These are phyloP conservation scores for Rugonectria rugulosa DNA, from an alignment of 2,329 filamentous ascomycete genomes.

Conservation along the genomic window DNA sequence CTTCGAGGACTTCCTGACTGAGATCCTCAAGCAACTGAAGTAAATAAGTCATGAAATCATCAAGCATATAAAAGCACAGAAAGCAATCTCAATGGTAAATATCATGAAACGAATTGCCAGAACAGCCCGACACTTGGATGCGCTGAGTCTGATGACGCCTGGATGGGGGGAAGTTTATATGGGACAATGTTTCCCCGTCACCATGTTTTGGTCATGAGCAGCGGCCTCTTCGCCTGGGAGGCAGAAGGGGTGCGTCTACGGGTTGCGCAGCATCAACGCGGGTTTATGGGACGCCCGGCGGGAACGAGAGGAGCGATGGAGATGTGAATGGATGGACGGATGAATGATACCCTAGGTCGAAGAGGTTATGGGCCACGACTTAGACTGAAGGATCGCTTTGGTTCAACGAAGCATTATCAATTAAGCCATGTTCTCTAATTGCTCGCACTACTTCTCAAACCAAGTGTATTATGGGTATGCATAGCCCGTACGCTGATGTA, in stretches of 20 bases:
- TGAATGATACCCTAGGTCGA: conserved; percentile 42
- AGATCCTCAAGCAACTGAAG: conserved; percentile 69
- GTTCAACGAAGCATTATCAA: conserved; percentile 5
- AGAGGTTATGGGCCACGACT: conserved; percentile 35
- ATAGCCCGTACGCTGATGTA: too few relatives aligned
- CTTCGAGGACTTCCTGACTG: conserved; percentile 82
- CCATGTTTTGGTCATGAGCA: neutral
- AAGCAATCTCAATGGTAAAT: neutral
- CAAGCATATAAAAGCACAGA: neutral
- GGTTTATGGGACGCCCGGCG: neutral
- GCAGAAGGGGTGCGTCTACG: neutral
- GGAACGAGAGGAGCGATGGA: conserved; percentile 15
- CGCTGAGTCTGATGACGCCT: neutral
- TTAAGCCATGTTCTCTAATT: neutral
- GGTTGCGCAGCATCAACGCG: conserved; percentile 6
- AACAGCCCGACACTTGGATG: neutral
- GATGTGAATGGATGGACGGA: conserved; percentile 19
- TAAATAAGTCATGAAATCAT: conserved; percentile 37
- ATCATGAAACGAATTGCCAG: conserved; percentile 9
- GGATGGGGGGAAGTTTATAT: neutral
- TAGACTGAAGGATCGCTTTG: conserved; percentile 21
- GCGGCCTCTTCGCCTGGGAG: neutral
- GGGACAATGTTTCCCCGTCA: neutral
- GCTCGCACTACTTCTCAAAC: neutral
- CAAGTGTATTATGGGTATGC: neutral